phyloP scores from a whole-genome alignment of 1,139 yeast genomes.

The Hanseniaspora uvarum region DNA sequence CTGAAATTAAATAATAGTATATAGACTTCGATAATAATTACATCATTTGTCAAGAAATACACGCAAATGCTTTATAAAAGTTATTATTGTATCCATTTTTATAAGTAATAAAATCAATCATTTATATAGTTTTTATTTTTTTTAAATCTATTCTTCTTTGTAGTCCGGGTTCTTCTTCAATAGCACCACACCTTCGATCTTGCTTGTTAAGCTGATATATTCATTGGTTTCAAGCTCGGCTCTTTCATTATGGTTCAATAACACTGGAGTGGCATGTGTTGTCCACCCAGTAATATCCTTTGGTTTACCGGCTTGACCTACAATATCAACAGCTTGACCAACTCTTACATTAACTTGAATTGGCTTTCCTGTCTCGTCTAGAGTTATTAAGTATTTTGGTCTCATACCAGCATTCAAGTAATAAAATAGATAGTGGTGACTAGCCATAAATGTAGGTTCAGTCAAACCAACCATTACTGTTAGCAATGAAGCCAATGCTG shows the following conservation, averaged over 20 bases:
- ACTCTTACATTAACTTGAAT: conserved; percentile 93
- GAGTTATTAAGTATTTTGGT: conserved; percentile 87
- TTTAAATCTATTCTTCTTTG: conserved; percentile 50
- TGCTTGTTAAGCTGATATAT: conserved; percentile 69
- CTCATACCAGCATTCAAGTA: conserved; percentile 81
- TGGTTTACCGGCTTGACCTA: conserved; percentile 98
- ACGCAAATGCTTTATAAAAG: too few species aligned
- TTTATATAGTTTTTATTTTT: too few species aligned
- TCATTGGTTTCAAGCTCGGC: conserved; percentile 90
- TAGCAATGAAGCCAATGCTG: conserved; percentile 78
- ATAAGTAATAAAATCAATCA: too few species aligned
- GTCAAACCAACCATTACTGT: conserved; percentile 76
- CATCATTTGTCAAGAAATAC: too few species aligned
- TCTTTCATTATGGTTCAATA: conserved; percentile 85
- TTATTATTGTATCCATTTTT: too few species aligned
- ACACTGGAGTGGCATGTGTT: conserved; percentile 93
- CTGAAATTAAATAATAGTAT: conserved; percentile 45
- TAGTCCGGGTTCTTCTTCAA: conserved; percentile 82
- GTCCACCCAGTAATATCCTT: conserved; percentile 99
- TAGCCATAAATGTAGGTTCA: conserved; percentile 61
- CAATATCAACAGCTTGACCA: conserved; percentile 97
- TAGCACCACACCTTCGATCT: conserved; percentile 88
- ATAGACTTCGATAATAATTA: not conserved
- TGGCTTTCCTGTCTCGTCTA: conserved; percentile 79
- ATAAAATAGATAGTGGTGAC: conserved; percentile 72